These are phyloP conservation scores for Tetraselmis chui DNA, from an alignment of 139 green algal species.

Conservation along the genomic window DNA sequence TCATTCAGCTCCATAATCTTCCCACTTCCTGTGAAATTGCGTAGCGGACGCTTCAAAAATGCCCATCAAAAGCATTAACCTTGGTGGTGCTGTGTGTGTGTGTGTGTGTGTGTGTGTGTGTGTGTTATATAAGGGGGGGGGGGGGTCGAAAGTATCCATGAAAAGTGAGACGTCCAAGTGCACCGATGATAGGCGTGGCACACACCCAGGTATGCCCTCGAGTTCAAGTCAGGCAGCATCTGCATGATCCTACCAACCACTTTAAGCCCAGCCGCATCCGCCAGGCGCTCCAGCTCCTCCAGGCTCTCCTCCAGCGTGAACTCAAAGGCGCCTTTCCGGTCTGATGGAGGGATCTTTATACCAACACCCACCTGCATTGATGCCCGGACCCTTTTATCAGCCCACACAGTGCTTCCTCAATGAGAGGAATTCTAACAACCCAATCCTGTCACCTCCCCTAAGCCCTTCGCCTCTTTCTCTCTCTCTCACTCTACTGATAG, in stretches of 20 bases:
- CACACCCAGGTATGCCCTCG: neutral
- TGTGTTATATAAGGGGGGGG: no score
- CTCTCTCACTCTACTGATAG: no score
- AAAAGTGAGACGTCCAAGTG: no score
- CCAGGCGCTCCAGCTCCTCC: constrained; percentile 81
- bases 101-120: neutral
- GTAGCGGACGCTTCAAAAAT: no score
- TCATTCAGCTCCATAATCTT: neutral
- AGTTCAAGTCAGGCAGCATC: neutral
- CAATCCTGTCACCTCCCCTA: no score
- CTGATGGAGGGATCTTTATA: neutral
- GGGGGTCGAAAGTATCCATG: neutral
- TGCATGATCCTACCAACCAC: constrained; percentile 22
- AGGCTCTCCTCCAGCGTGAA: constrained; percentile 77
- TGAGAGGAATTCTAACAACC: no score
- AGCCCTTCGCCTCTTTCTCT: no score
- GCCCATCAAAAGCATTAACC: no score
- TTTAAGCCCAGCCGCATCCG: constrained; percentile 81
- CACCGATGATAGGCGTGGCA: no score
- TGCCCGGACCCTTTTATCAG: no score
- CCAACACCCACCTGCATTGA: neutral
- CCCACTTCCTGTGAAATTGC: neutral
- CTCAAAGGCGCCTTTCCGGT: neutral
- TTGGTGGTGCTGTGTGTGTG: neutral
- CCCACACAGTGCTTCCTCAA: no score